Evolutionary conservation across 2,329 filamentous ascomycete species (phyloP).

Genomic region (Botrytis fabae): DNA sequence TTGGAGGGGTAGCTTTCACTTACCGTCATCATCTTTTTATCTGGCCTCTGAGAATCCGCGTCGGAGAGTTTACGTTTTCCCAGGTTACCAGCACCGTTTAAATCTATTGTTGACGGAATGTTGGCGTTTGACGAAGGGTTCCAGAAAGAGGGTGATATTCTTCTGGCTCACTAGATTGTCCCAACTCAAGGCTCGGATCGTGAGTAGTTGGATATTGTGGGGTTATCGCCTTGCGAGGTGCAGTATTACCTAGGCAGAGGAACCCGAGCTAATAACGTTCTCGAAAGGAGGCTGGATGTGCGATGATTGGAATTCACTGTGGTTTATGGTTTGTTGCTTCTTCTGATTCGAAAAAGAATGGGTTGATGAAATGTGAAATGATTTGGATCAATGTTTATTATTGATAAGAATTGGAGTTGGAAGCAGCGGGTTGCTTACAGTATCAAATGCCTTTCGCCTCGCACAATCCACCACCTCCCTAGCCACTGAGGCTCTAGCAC

Average conservation of each 20-base stretch:
- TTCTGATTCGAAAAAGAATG: neutral
- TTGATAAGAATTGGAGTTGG: slow-evolving; percentile 16
- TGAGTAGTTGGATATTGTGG: slow-evolving; percentile 18
- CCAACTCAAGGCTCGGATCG: slow-evolving; percentile 12
- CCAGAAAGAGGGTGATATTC: slow-evolving; percentile 27
- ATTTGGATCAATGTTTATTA: neutral
- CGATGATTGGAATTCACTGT: neutral
- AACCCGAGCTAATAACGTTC: neutral
- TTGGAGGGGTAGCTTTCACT: slow-evolving; percentile 41
- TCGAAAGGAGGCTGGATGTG: neutral
- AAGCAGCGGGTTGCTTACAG: slow-evolving; percentile 18
- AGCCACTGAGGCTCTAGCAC: slow-evolving; percentile 22
- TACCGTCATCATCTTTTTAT: slow-evolving; percentile 64
- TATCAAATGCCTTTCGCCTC: slow-evolving; percentile 15
- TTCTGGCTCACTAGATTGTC: slow-evolving; percentile 29
- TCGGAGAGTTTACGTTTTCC: slow-evolving; percentile 68
- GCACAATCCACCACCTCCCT: slow-evolving; percentile 7
- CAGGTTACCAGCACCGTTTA: slow-evolving; percentile 49
- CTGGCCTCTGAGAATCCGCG: slow-evolving; percentile 57
- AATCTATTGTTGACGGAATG: slow-evolving; percentile 37
- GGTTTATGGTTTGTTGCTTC: neutral
- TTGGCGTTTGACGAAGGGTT: slow-evolving; percentile 35
- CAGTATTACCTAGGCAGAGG: neutral
- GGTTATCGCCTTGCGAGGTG: slow-evolving; percentile 3
- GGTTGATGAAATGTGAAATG: neutral